Percentiles rank a stretch among this genome's conserved stretches.
phyloP scores from a whole-genome alignment of 2,329 filamentous ascomycete genomes.

The Ophioceras dolichostomum region DNA sequence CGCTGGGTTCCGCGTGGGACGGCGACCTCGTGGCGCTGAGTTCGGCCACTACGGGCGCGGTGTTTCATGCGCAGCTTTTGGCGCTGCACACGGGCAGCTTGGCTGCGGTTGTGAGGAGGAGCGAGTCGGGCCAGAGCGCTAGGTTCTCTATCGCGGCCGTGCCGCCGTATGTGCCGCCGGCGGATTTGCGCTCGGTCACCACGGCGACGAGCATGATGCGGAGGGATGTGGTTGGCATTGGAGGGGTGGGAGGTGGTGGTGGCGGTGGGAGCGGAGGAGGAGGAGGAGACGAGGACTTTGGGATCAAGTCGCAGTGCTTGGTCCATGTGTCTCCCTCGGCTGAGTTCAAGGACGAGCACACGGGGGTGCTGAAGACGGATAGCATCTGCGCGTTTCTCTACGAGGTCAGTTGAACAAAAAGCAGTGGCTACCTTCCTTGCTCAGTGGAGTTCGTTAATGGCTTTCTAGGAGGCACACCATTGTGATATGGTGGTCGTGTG shows the following conservation, averaged over 20 bases:
- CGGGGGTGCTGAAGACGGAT: constrained; percentile 14
- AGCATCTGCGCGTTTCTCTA: constrained; percentile 39
- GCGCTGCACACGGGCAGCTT: constrained; percentile 32
- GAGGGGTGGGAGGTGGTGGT: too few species aligned
- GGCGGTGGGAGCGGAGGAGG: too few species aligned
- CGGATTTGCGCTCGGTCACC: too few species aligned
- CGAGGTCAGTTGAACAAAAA: constrained; percentile 27
- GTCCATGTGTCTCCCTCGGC: constrained; percentile 23
- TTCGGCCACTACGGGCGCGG: constrained; percentile 21
- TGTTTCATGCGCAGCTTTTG: constrained; percentile 27
- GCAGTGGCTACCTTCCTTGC: too few species aligned
- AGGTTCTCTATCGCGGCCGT: constrained; percentile 22
- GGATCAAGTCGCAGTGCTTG: constrained; percentile 30
- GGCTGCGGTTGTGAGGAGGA: constrained; percentile 18
- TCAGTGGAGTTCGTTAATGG: too few species aligned
- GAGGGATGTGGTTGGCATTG: too few species aligned
- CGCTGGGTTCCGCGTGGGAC: constrained; percentile 37
- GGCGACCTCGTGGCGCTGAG: constrained; percentile 30
- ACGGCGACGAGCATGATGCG: too few species aligned
- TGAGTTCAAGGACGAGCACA: constrained; percentile 13
- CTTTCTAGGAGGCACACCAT: too few species aligned
- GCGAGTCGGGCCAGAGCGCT: constrained; percentile 9
- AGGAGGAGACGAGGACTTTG: constrained; percentile 26
- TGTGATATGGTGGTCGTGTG: too few species aligned
- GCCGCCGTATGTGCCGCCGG: constrained; percentile 23